Evolutionary conservation across 2,329 filamentous ascomycete species (phyloP).

Genomic region (Fusarium miscanthi): DNA sequence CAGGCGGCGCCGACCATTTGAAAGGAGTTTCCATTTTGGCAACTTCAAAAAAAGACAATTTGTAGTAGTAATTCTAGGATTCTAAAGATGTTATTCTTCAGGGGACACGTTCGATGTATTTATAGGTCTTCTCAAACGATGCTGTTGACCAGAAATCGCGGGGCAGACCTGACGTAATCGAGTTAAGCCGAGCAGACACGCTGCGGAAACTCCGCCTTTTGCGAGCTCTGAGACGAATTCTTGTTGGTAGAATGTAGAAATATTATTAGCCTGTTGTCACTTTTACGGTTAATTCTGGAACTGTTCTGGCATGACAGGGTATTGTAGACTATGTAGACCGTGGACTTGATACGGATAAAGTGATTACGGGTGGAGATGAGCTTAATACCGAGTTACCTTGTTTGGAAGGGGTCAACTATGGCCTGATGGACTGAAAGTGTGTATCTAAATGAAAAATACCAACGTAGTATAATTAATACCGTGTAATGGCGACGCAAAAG

Average conservation of each 20-base stretch:
- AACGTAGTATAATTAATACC: neutral
- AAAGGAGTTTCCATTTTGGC: conserved; percentile 32
- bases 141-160: conserved; percentile 8
- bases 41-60: no score
- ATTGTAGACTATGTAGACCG: accelerated
- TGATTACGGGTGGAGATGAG: neutral
- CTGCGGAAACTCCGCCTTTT: conserved; percentile 19
- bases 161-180: conserved; percentile 39
- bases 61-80: neutral
- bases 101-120: neutral
- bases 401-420: neutral
- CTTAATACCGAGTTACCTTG: neutral
- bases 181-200: neutral
- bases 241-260: neutral
- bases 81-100: neutral
- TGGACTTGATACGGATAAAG: neutral
- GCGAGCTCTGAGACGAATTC: neutral
- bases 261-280: neutral
- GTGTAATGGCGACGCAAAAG: neutral
- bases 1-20: conserved; percentile 65
- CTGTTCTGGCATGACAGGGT: neutral
- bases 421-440: neutral
- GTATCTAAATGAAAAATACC: accelerated
- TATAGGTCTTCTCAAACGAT: conserved; percentile 4
- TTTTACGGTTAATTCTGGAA: conserved; percentile 7